phyloP scores from a whole-genome alignment of 371 early-diverging fungal species.

The Zopfochytrium polystomum region DNA sequence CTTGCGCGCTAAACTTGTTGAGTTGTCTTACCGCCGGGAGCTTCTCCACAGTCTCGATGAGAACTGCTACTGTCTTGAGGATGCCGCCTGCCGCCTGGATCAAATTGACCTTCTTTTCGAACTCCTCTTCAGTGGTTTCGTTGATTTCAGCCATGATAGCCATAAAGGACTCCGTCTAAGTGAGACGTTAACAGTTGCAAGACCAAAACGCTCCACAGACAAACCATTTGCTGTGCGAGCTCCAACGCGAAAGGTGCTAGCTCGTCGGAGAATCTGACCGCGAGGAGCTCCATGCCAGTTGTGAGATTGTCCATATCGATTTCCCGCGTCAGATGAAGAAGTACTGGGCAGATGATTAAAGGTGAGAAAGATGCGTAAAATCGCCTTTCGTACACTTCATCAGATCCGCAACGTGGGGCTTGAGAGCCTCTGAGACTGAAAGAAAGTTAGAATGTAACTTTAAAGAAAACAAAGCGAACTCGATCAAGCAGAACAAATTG shows the following conservation, averaged over 20 bases:
- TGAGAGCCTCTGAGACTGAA: slow-evolving; percentile 66
- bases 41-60: slow-evolving; percentile 56
- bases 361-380: neutral
- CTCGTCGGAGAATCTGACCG: slow-evolving; percentile 82
- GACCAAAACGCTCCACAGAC: too few relatives aligned
- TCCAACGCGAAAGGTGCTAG: slow-evolving; percentile 86
- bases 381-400: slow-evolving; percentile 65
- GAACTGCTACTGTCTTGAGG: slow-evolving; percentile 79
- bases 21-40: too few relatives aligned
- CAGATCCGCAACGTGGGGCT: slow-evolving; percentile 71
- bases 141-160: slow-evolving; percentile 69
- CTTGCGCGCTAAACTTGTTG: too few relatives aligned
- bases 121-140: slow-evolving; percentile 51
- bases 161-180: slow-evolving; percentile 69
- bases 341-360: slow-evolving; percentile 32
- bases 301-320: slow-evolving; percentile 87
- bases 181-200: too few relatives aligned
- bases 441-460: too few relatives aligned
- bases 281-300: slow-evolving; percentile 80
- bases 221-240: slow-evolving; percentile 70
- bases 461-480: slow-evolving; percentile 1
- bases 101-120: slow-evolving; percentile 68
- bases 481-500: neutral
- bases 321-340: slow-evolving; percentile 79
- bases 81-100: slow-evolving; percentile 78